Conservation (phyloP, 441 rosid genomes). For the Gossypium laxum region DNA sequence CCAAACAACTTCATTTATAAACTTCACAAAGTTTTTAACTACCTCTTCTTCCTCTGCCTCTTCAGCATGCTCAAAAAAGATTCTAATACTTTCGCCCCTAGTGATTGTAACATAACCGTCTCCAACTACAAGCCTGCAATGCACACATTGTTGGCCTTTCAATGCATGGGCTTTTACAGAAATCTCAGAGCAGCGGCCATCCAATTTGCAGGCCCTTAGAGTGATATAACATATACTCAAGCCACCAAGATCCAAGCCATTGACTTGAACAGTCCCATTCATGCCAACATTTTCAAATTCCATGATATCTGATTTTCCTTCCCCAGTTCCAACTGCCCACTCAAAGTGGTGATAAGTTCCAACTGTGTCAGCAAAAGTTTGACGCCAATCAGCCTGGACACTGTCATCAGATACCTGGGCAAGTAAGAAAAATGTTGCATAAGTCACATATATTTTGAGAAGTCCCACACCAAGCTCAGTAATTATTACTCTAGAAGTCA, state of each 20-base stretch:
- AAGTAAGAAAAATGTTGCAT: slow-evolving; percentile 16
- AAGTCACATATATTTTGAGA: neutral
- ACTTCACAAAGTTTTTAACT: slow-evolving; percentile 19
- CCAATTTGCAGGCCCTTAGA: slow-evolving; percentile 72
- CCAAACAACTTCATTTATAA: neutral
- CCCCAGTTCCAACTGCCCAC: slow-evolving; percentile 90
- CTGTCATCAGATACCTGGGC: slow-evolving; percentile 61
- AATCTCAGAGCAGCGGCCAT: slow-evolving; percentile 73
- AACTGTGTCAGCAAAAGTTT: slow-evolving; percentile 60
- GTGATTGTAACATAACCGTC: slow-evolving; percentile 85
- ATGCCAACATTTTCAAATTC: slow-evolving; percentile 79
- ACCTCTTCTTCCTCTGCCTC: slow-evolving; percentile 99
- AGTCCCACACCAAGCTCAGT: slow-evolving; percentile 8
- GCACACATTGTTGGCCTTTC: slow-evolving; percentile 77
- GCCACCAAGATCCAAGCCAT: slow-evolving; percentile 60
- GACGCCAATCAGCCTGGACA: slow-evolving; percentile 73
- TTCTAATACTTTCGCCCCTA: slow-evolving; percentile 68
- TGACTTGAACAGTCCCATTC: slow-evolving; percentile 51
- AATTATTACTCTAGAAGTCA: neutral
- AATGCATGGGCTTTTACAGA: slow-evolving; percentile 77
- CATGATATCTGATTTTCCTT: slow-evolving; percentile 73
- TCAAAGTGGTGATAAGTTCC: slow-evolving; percentile 78
- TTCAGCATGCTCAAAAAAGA: slow-evolving; percentile 89
- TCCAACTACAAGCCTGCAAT: slow-evolving; percentile 76
- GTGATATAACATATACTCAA: slow-evolving; percentile 61